A percentile compares a stretch with the other conserved stretches of the same genome.
These are phyloP conservation scores for Besnoitia besnoiti DNA, from an alignment of 169 alveolate genomes.

Conservation along the genomic window DNA sequence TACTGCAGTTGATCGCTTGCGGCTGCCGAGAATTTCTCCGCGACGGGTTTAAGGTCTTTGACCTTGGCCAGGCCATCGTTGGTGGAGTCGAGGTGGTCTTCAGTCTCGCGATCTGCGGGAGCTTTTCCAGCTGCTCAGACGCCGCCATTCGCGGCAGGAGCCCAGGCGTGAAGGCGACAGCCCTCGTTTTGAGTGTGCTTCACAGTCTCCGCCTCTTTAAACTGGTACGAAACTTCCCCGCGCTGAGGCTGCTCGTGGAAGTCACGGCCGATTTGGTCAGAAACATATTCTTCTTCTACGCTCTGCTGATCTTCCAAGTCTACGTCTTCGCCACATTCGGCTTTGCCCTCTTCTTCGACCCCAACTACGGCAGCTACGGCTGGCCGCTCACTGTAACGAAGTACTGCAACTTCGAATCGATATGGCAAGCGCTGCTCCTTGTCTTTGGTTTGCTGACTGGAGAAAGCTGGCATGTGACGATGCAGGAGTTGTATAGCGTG, in stretches of 20 bases:
- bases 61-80: background rate
- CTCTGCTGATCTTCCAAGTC: conserved; percentile 36
- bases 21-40: conserved; percentile 21
- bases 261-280: conserved; percentile 58
- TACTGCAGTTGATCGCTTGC: background rate
- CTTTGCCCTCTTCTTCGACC: conserved; percentile 50
- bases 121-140: background rate
- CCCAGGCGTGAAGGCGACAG: background rate
- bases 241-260: conserved; percentile 44
- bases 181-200: background rate
- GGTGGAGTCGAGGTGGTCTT: background rate
- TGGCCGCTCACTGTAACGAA: conserved; percentile 26
- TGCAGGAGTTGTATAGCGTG: conserved; percentile 44
- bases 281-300: conserved; percentile 42
- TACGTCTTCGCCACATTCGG: conserved; percentile 53
- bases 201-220: conserved; percentile 61
- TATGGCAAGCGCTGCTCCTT: conserved; percentile 55
- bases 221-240: conserved; percentile 41
- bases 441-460: conserved; percentile 55
- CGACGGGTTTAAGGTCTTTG: conserved; percentile 29
- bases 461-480: conserved; percentile 57
- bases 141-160: background rate
- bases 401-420: conserved; percentile 45
- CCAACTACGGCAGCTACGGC: conserved; percentile 35
- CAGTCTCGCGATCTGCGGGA: background rate